These are phyloP conservation scores for Phytophthora cajani DNA, from an alignment of 352 stramenopile genomes.

Conservation along the genomic window DNA sequence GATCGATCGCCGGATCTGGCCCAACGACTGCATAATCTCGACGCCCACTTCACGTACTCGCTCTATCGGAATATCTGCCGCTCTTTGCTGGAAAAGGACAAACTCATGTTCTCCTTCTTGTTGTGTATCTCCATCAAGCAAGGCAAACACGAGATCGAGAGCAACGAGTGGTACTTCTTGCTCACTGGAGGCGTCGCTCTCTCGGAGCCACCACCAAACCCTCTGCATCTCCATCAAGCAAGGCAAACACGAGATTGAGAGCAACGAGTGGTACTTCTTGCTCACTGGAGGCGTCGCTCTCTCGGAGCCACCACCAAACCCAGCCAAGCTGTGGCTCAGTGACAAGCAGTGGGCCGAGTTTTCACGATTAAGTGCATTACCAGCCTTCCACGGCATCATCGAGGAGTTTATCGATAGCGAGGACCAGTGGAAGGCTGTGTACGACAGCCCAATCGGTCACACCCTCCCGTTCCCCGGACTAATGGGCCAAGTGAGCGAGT, in stretches of 20 bases:
- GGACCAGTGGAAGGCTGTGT: constrained; percentile 88
- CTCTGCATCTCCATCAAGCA: constrained; percentile 90
- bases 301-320: constrained; percentile 91
- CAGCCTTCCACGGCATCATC: constrained; percentile 80
- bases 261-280: constrained; percentile 93
- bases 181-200: constrained; percentile 93
- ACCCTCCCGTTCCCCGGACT: constrained; percentile 78
- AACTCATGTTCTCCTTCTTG: constrained; percentile 94
- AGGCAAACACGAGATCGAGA: constrained; percentile 79
- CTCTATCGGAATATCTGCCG: constrained; percentile 94
- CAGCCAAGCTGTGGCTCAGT: constrained; percentile 89
- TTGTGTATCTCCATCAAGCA: constrained; percentile 90
- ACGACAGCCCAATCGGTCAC: constrained; percentile 85
- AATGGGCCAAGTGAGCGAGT: constrained; percentile 68
- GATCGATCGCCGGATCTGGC: constrained; percentile 79
- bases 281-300: constrained; percentile 93
- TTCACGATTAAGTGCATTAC: constrained; percentile 84
- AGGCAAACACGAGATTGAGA: constrained; percentile 79
- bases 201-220: constrained; percentile 91
- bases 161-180: constrained; percentile 93
- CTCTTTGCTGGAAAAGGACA: constrained; percentile 94
- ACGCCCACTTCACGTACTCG: constrained; percentile 92
- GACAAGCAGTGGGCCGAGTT: constrained; percentile 95
- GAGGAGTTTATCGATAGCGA: constrained; percentile 84
- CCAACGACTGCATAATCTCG: constrained; percentile 81